Evolutionary conservation across 2,329 filamentous ascomycete genomes (phyloP), one percentile per base, ranked within the genome.

Genomic region (Colletotrichum aenigma): DNA sequence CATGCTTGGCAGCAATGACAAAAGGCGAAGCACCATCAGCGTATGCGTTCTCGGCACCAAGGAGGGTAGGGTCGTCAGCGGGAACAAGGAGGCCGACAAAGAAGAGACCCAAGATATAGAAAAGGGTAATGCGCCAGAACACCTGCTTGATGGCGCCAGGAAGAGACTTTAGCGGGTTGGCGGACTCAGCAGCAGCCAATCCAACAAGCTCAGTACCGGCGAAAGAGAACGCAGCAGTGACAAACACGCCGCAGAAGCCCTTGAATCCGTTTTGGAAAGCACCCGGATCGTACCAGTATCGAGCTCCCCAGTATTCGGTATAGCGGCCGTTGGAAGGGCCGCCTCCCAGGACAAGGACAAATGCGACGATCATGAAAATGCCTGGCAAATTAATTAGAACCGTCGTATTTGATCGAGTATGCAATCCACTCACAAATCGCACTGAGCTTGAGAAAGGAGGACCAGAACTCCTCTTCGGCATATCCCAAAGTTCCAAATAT

Each of bases 101-200:
- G 68, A 89, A 85, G 16, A 91, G 85, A 43, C 88, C 88, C 4
- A 91, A 83, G 62, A 91, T 83, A 77, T 91, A 91, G 78, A 91
- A 91, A 76, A 90, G 81, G 0, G 87, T 89, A 75, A 91, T 90
- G 78, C 89, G 88, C 89, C 89, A 91, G 74, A 91, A 91, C 36
- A 91, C 94, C 82, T 97, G 95, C 86, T 97, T 97, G 80, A 96
- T 93, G 7, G 96, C 96, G 3, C 92, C 93, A 0, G 96, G 96
- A 2, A 98, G 89, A 0, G 93, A 91, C 81, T 94, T 93, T 72
- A 91, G 89, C 0, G 94, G 94, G 80, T 95, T 94, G 12, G 86
- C 84, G 0, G 93, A 91, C 83, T 96, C 94, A 8, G 93, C 93
- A 1, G 93, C 93, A 4, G 93, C 93, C 4, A 95, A 88, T 79